Conservation (phyloP, 1,284 basidiomycete species). For the Ceratobasidium sp. region DNA sequence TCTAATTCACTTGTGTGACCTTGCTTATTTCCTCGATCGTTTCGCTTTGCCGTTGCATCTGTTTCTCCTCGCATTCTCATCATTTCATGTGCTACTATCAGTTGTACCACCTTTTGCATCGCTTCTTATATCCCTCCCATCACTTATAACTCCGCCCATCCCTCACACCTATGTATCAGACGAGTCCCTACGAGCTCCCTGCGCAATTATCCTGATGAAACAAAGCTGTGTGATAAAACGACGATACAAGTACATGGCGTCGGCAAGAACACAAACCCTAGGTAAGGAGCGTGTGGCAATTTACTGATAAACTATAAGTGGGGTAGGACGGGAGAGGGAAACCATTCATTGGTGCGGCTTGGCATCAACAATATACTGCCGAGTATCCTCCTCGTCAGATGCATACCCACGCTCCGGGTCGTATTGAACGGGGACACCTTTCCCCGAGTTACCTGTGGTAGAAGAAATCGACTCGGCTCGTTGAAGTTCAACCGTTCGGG, state of each 20-base stretch:
- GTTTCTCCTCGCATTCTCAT: slow-evolving; percentile 34
- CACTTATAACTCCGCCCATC: slow-evolving; percentile 17
- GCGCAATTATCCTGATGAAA: slow-evolving; percentile 21
- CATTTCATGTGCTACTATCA: slow-evolving; percentile 35
- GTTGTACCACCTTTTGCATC: slow-evolving; percentile 32
- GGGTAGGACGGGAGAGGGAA: not conserved
- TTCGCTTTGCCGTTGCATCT: slow-evolving; percentile 36
- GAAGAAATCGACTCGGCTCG: slow-evolving; percentile 18
- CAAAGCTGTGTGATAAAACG: not conserved
- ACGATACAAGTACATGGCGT: slow-evolving; percentile 1
- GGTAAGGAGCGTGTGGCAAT: not conserved
- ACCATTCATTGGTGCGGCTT: slow-evolving; percentile 15
- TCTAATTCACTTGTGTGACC: slow-evolving; percentile 22
- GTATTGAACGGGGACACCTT: slow-evolving; percentile 13
- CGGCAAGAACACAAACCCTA: not conserved
- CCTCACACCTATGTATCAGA: slow-evolving; percentile 31
- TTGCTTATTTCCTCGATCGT: slow-evolving; percentile 7
- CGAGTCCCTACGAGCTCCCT: slow-evolving; percentile 18
- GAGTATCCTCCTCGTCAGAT: slow-evolving; percentile 15
- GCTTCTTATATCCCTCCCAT: slow-evolving; percentile 23
- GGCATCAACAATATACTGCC: slow-evolving; percentile 22
- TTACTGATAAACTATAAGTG: slow-evolving; percentile 15
- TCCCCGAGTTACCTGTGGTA: not conserved
- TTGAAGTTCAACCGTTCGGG: slow-evolving; percentile 5
- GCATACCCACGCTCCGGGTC: slow-evolving; percentile 32